Evolutionary conservation across 495 filamentous ascomycete species (phyloP).

Genomic region (Neohortaea acidophila): DNA sequence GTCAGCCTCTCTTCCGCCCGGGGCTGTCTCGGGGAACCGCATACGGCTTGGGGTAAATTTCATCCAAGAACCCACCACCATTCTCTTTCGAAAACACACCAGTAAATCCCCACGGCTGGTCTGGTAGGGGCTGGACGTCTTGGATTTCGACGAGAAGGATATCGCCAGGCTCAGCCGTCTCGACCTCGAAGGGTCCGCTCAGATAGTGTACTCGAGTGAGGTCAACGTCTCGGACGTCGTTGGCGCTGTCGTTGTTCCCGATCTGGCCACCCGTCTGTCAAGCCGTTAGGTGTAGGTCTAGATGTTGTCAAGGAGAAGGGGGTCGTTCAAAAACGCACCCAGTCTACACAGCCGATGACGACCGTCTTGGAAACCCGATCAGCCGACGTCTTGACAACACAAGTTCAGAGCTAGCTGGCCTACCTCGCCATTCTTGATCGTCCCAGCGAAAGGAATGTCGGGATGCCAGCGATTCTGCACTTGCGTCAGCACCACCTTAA

Average conservation of each 20-base stretch:
- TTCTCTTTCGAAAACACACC: conserved; percentile 73
- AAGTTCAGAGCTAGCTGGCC: too few relatives aligned
- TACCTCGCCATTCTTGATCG: conserved; percentile 75
- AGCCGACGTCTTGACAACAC: too few relatives aligned
- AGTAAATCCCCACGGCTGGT: conserved; percentile 84
- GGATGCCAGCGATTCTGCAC: conserved; percentile 85
- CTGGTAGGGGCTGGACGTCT: conserved; percentile 81
- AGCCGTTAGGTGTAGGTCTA: background rate
- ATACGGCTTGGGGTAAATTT: conserved; percentile 69
- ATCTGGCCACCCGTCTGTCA: conserved; percentile 51
- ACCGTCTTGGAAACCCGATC: too few relatives aligned
- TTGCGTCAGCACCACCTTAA: conserved; percentile 3
- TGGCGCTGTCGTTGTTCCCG: conserved; percentile 72
- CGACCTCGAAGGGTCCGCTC: conserved; percentile 80
- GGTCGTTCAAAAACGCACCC: conserved; percentile 38
- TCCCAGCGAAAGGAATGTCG: conserved; percentile 54
- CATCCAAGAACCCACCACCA: conserved; percentile 84
- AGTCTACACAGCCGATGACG: conserved; percentile 88
- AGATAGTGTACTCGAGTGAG: conserved; percentile 76
- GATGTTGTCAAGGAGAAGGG: background rate
- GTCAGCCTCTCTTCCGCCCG: too few relatives aligned
- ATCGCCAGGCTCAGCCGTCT: conserved; percentile 74
- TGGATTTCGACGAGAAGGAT: conserved; percentile 84
- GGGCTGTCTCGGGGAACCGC: conserved; percentile 11
- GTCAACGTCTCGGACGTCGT: conserved; percentile 77